Evolutionary conservation across 176 grass and related monocot genomes (phyloP), one percentile per base, ranked within the genome.

Genomic region (Oryza australiensis): DNA sequence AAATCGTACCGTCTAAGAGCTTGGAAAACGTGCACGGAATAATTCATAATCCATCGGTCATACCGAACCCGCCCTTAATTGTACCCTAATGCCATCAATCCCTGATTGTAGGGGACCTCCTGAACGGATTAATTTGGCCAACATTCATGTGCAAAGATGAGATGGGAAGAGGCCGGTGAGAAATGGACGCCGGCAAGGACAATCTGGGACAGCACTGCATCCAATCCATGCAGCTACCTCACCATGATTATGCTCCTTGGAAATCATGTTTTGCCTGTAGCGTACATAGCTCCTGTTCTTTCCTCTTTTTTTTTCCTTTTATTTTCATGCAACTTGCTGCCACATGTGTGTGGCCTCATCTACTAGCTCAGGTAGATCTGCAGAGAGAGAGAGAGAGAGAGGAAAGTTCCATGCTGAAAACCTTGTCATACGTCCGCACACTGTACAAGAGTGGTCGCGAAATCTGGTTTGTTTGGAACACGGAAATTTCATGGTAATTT

Each of bases 71-170:
- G 4, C 43, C 10, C 13, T 46, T 64, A 86, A 86, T 5, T 24
- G 76, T 37, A 37, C 30, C 64, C 29, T 72, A 63, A 55, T 67
- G 5, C 40, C 28, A 48, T 48, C 20, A 73, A 46, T 30, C 29
- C 35, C 22, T 42, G 11, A 23, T 29, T 48, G 33, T 30, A 53
- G 35, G 53, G 65, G 40, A 13, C 59, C 81, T 37, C 35, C 62
- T 7, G 5, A 20, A 27, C 45, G 13, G 70, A 51, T 24, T 23
- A 70, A 45, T 22, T 33, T 1, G 20, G 9, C 72, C 59, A 70
- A 38, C 77, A 32, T 82, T 75, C 85, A 87, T 76, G 51, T 76
- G 85, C 72, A 14, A 77, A 24, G 40, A 6, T 13, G 18, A 32
- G 51, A 38, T 15, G 80, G 68, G 55, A 65, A 9, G 38, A 22